A percentile compares a stretch with the other conserved stretches of the same genome.
Conservation (phyloP, 1,284 basidiomycete genomes). For the Kwoniella shivajii region DNA sequence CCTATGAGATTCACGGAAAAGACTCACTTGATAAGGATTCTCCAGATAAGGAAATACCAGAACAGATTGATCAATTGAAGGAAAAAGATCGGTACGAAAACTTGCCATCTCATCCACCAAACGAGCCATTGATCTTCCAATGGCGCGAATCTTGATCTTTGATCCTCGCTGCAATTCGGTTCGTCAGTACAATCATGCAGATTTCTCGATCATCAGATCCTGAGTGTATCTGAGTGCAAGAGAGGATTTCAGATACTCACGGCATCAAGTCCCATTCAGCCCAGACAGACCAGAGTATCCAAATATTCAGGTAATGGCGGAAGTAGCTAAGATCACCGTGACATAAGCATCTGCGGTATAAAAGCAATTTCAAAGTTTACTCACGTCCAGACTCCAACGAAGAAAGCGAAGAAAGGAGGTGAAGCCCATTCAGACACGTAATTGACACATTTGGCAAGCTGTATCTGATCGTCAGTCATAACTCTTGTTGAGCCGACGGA, state of each 20-base stretch:
- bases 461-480: neutral
- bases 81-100: slow-evolving; percentile 72
- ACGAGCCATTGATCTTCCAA: slow-evolving; percentile 70
- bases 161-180: slow-evolving; percentile 7
- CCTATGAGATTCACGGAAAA: neutral
- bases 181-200: neutral
- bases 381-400: slow-evolving; percentile 80
- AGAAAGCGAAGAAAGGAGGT: slow-evolving; percentile 65
- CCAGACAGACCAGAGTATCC: slow-evolving; percentile 87
- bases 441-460: slow-evolving; percentile 84
- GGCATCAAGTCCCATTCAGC: slow-evolving; percentile 75
- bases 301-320: slow-evolving; percentile 88
- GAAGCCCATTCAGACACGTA: slow-evolving; percentile 76
- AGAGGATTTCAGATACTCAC: slow-evolving; percentile 57
- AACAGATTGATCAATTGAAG: slow-evolving; percentile 85
- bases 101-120: slow-evolving; percentile 79
- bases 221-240: neutral
- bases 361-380: slow-evolving; percentile 44
- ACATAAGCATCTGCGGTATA: neutral
- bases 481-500: neutral
- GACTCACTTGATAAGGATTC: slow-evolving; percentile 64
- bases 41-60: slow-evolving; percentile 82
- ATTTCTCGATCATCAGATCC: too few relatives aligned
- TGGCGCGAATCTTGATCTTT: slow-evolving; percentile 62
- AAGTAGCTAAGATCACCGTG: slow-evolving; percentile 68